Evolutionary conservation across 1,139 yeast genomes (phyloP), one percentile per base, ranked within the genome.

Genomic region (Yamadazyma oceani): DNA sequence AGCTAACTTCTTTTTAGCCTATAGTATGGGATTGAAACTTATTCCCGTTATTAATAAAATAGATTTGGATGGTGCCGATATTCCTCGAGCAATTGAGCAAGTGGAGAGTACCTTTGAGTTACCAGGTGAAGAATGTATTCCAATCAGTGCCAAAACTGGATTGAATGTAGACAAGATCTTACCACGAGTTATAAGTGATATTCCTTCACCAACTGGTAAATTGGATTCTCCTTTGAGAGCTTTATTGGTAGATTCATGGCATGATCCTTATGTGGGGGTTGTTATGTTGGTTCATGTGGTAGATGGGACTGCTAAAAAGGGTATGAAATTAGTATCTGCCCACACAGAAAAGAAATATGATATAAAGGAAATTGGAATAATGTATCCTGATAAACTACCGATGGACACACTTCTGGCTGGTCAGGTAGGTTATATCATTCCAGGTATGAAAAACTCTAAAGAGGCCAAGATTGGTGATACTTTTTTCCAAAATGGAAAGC

Each of bases 401-500:
- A 79, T 85, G 57, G 80, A 76, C 11, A 57, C 58, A 6, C 66
- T 92, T 24, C 68, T 70, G 30, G 92, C 96, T 0, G 98, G 98
- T 0, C 98, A 92, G 61, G 96, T 92, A 4, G 98, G 95, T 1
- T 92, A 89, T 57, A 75, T 92, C 36, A 81, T 90, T 22, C 94
- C 96, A 2, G 97, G 97, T 0, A 89, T 92, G 92, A 89, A 85
- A 54, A 80, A 83, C 46, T 83, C 95, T 2, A 65, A 78, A 9
- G 96, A 89, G 48, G 97, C 96, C 1, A 75, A 83, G 54, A 83
- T 90, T 41, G 98, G 98, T 27, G 98, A 92, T 57, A 92, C 98
- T 0, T 76, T 88, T 47, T 79, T 81, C 73, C 82, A 78, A 41
- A 67, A 71, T n/a, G 87, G 86, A 2, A 71, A 76, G 21, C 76